phyloP scores from a whole-genome alignment of 2,329 filamentous ascomycete genomes.

The Diaporthe helianthi region DNA sequence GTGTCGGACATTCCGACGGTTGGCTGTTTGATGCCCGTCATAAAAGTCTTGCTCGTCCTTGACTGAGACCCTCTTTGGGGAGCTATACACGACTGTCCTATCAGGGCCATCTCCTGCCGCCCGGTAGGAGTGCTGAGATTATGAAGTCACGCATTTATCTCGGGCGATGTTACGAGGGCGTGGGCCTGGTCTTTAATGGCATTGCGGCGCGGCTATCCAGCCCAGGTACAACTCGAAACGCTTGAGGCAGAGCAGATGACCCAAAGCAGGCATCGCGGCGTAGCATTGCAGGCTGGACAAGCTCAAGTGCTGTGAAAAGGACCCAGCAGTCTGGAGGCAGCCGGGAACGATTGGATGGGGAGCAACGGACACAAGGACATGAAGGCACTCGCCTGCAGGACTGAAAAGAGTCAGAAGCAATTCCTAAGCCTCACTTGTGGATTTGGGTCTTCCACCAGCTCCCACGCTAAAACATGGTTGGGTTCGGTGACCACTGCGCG shows the following conservation, averaged over 20 bases:
- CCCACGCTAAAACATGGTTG: conserved; percentile 18
- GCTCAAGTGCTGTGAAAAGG: background rate
- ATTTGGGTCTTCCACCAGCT: conserved; percentile 11
- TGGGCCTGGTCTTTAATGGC: conserved; percentile 3
- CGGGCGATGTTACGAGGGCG: conserved; percentile 15
- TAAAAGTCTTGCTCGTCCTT: background rate
- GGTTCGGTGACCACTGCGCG: conserved; percentile 5
- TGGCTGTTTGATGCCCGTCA: conserved; percentile 12
- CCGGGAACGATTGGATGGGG: conserved; percentile 24
- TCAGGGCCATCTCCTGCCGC: background rate
- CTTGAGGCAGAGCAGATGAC: conserved; percentile 14
- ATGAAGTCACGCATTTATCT: conserved; percentile 5
- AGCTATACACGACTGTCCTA: background rate
- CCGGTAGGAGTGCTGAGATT: conserved; percentile 11
- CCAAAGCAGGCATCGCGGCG: conserved; percentile 24
- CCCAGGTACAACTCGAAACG: background rate
- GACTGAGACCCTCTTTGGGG: conserved; percentile 8
- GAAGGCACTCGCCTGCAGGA: background rate
- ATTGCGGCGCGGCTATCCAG: background rate
- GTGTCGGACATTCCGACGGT: background rate
- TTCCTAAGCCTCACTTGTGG: background rate
- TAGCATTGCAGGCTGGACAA: conserved; percentile 23
- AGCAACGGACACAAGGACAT: background rate
- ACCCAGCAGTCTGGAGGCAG: conserved; percentile 32
- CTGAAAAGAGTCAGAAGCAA: background rate